Percentiles rank a stretch among this genome's conserved stretches.
These are phyloP conservation scores for Cryptococcus hybrid DNA, from an alignment of 1,284 basidiomycete species.

Conservation along the genomic window DNA sequence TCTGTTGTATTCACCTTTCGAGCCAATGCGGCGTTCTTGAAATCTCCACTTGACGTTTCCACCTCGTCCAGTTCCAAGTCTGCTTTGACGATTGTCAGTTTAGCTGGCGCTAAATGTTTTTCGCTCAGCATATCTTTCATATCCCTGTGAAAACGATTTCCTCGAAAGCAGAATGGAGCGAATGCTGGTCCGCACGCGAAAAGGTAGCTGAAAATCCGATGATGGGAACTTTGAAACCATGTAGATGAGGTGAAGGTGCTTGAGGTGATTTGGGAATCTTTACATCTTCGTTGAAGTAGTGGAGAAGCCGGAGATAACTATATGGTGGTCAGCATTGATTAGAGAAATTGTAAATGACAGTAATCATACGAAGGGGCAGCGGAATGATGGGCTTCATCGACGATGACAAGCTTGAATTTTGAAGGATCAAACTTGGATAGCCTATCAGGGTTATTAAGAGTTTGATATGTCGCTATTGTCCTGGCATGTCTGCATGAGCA, in stretches of 20 bases:
- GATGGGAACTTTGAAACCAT: constrained; percentile 62
- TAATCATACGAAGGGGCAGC: constrained; percentile 75
- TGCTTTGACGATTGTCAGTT: constrained; percentile 76
- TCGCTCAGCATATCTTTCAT: constrained; percentile 92
- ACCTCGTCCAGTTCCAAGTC: constrained; percentile 68
- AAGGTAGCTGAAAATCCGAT: constrained; percentile 97
- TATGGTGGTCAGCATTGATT: not conserved
- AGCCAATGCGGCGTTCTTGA: constrained; percentile 70
- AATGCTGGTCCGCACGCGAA: constrained; percentile 84
- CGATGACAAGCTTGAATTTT: constrained; percentile 74
- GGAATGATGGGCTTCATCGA: constrained; percentile 95
- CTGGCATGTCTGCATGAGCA: constrained; percentile 32
- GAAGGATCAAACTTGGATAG: constrained; percentile 76
- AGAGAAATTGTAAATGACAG: not conserved
- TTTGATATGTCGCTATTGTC: constrained; percentile 92
- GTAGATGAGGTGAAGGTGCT: constrained; percentile 14
- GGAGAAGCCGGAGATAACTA: constrained; percentile 40
- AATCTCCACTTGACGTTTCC: constrained; percentile 69
- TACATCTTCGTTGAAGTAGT: constrained; percentile 42
- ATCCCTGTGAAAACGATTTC: constrained; percentile 88
- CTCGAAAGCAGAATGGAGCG: constrained; percentile 84
- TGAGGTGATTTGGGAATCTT: constrained; percentile 23
- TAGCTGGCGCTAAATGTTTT: constrained; percentile 77
- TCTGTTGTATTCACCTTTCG: constrained; percentile 73
- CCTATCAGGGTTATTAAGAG: constrained; percentile 65